phyloP scores from a whole-genome alignment of 768 basidiomycete genomes.

The Tylopilus sp. region DNA sequence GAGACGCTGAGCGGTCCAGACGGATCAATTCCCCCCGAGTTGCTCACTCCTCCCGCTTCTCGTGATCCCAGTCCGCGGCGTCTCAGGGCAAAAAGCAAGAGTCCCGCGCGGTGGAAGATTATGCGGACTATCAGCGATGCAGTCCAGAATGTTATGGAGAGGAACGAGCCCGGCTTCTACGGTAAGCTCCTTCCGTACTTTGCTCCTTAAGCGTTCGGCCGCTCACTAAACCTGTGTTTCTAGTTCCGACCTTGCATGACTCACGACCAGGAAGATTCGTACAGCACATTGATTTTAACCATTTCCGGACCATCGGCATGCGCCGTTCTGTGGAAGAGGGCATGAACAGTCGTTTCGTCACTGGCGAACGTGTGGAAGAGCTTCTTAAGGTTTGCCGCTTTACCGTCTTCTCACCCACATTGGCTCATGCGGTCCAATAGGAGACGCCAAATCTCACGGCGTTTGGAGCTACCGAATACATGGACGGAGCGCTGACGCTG shows the following conservation, averaged over 20 bases:
- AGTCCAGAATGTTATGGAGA: slow-evolving; percentile 65
- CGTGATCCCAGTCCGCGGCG: slow-evolving; percentile 82
- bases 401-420: slow-evolving; percentile 3
- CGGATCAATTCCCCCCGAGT: slow-evolving; percentile 65
- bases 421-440: slow-evolving; percentile 37
- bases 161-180: slow-evolving; percentile 65
- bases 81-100: slow-evolving; percentile 70
- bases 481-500: slow-evolving; percentile 88
- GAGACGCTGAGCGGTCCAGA: slow-evolving; percentile 61
- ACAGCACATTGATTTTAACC: slow-evolving; percentile 88
- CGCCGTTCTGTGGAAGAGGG: slow-evolving; percentile 89
- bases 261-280: slow-evolving; percentile 78
- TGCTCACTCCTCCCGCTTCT: slow-evolving; percentile 76
- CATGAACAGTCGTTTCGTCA: slow-evolving; percentile 87
- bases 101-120: slow-evolving; percentile 81
- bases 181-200: slow-evolving; percentile 41
- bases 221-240: slow-evolving; percentile 1
- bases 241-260: slow-evolving; percentile 69
- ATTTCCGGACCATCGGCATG: slow-evolving; percentile 97
- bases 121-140: slow-evolving; percentile 77
- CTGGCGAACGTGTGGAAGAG: slow-evolving; percentile 76
- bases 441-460: slow-evolving; percentile 83
- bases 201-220: background rate
- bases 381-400: slow-evolving; percentile 62
- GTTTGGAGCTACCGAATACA: slow-evolving; percentile 98